Base-by-base conservation (phyloP, 1,139 yeast species). In the Blastobotrys capitulatus region DNA sequence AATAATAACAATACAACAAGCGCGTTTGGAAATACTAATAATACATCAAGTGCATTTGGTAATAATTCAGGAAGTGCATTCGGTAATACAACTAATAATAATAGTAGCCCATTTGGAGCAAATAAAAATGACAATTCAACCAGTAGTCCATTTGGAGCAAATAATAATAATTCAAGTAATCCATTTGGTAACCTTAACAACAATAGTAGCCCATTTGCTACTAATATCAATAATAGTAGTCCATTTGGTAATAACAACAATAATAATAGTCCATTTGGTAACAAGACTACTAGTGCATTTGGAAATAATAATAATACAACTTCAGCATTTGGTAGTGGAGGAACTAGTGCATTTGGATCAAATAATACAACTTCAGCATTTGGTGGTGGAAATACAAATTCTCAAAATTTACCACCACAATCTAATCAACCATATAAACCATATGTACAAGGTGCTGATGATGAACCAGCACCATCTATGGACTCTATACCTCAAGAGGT, bases 401-500 rank as follows among this genome's bases (percentile, higher is more conserved):
- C 48, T 31, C n/a, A n/a, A n/a, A n/a, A n/a, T n/a, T n/a, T n/a
- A n/a, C n/a, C n/a, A n/a, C n/a, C n/a, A n/a, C n/a, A n/a, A n/a
- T n/a, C n/a, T n/a, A n/a, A n/a, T n/a, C 46, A 43, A 34, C 25
- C 49, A 9, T 22, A 47, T 19, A 38, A 42, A 16, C 44, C 37
- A 13, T 65, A 60, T 42, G 49, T 56, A 6, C 78, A 74, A 58
- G 73, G 76, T 26, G 54, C 59, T 0, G 59, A 62, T 10, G 69
- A 67, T 15, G 71, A 66, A 13, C 63, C 62, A 19, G 62, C 67
- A 9, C 65, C 71, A 0, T 61, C 62, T 1, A 53, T 64, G 9
- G 68, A 66, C 0, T 76, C 73, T 10, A 62, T 82, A 10, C 67
- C 77, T 27, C 73, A 70, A 6, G 66, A 59, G 2, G 71, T 81